Conservation (phyloP, 148 eudicot species). For the Rhododendron griersonianum region DNA sequence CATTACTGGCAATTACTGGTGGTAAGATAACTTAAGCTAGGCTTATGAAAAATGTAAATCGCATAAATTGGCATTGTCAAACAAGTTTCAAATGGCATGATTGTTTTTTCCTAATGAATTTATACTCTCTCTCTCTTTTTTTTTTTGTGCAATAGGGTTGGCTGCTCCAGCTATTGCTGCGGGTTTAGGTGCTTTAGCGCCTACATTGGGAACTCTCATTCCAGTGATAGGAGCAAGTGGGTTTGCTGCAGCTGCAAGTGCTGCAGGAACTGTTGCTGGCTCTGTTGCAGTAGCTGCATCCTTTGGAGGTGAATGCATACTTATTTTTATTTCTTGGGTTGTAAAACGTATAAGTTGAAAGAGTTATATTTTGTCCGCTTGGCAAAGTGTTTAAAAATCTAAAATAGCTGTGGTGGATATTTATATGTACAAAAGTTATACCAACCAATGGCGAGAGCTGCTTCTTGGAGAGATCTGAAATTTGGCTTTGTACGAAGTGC, state of each 20-base stretch:
- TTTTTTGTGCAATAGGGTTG: slow-evolving; percentile 57
- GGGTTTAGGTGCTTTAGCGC: slow-evolving; percentile 92
- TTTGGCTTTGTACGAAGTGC: not conserved
- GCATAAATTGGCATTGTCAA: not conserved
- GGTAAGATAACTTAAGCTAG: slow-evolving; percentile 37
- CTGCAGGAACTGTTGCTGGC: slow-evolving; percentile 95
- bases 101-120: not conserved
- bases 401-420: not conserved
- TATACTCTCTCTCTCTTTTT: not conserved
- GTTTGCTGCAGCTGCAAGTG: slow-evolving; percentile 93
- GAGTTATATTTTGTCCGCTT: not conserved
- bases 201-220: slow-evolving; percentile 85
- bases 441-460: not conserved
- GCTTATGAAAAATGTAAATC: not conserved
- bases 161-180: slow-evolving; percentile 99
- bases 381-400: not conserved
- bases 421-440: not conserved
- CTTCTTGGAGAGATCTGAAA: not conserved
- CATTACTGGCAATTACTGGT: slow-evolving; percentile 92
- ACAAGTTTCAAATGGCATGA: slow-evolving; percentile 1
- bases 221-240: slow-evolving; percentile 96
- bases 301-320: slow-evolving; percentile 74
- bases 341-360: not conserved
- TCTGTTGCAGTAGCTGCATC: slow-evolving; percentile 99
- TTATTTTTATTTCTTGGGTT: not conserved